Evolutionary conservation across 2,329 filamentous ascomycete species (phyloP), one percentile per base, ranked within the genome.

Genomic region (Alternaria gaisen): DNA sequence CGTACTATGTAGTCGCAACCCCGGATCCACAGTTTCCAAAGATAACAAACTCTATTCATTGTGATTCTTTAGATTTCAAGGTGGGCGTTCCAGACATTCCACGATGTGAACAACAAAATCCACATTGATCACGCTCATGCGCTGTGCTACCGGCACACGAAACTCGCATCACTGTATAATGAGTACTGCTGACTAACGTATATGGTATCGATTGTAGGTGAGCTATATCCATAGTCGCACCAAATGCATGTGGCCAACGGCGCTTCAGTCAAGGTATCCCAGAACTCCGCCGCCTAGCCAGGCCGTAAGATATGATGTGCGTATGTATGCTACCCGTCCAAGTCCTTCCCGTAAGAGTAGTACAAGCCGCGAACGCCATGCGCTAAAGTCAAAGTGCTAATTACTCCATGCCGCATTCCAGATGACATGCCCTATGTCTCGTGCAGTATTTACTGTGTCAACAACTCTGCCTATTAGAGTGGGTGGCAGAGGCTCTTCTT

Each of bases 381-480:
- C 67, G 69, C 68, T 69, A 67, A 65, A 65, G 53, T 67, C 64
- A 62, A 67, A 58, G 58, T 57, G 52, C 56, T 74, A 75, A 66
- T 83, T 82, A 62, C 84, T 80, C 87, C 87, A 89, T 20, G 87
- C 87, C 46, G 89, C 87, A 68, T 89, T 89, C 86, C 87, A 89
- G 60, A 89, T 87, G 8, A 89, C 87, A 74, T 88, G 86, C 7
- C 86, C 87, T 65, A 89, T 89, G 67, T 89, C 87, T 59, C 83
- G 82, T 38, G 87, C 87, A 2, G 87, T 89, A 71, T 89, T 89
- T 61, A 89, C 85, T 6, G 91, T 94, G 80, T 96, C 91, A 75
- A 94, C 88, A 51, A 96, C 89, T 71, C 90, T 88, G 62, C 91
- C 91, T 73, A 96, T 86, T 56, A 96, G 84, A 47, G 90, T 90